These are phyloP conservation scores for Diplodia seriata DNA, from an alignment of 2,329 filamentous ascomycete species.

Conservation along the genomic window DNA sequence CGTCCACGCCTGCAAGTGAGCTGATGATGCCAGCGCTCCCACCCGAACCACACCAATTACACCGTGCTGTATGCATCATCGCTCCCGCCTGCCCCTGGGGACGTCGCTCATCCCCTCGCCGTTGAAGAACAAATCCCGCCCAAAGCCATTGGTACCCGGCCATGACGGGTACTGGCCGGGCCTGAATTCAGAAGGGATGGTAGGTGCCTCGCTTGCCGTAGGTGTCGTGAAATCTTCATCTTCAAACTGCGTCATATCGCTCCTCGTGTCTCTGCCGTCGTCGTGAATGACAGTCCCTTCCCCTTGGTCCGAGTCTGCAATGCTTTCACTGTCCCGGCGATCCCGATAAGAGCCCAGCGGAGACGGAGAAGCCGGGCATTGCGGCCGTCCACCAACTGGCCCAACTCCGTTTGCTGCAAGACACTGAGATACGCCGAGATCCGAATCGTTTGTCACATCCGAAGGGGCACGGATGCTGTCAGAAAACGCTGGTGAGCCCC, in stretches of 20 bases:
- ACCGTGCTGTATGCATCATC: slow-evolving; percentile 1
- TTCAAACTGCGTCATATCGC: slow-evolving; percentile 14
- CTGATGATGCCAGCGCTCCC: slow-evolving; percentile 1
- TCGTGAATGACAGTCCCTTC: slow-evolving; percentile 7
- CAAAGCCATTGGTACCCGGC: slow-evolving; percentile 14
- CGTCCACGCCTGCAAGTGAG: not conserved
- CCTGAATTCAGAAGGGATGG: slow-evolving; percentile 22
- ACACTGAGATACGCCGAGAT: not conserved
- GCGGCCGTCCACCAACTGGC: too few species aligned
- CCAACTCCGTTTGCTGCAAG: not conserved
- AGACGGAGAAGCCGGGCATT: not conserved
- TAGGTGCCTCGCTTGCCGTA: slow-evolving; percentile 14
- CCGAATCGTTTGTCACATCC: not conserved
- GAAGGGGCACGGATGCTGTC: slow-evolving; percentile 13
- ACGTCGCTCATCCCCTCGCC: slow-evolving; percentile 20
- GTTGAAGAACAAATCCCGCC: slow-evolving; percentile 23
- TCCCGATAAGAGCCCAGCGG: not conserved
- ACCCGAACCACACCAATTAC: not conserved
- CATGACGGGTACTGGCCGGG: slow-evolving; percentile 29
- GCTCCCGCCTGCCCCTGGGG: slow-evolving; percentile 8
- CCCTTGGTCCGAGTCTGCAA: slow-evolving; percentile 1
- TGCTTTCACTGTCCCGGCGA: not conserved
- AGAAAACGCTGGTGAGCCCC: not conserved
- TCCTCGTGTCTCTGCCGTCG: slow-evolving; percentile 18
- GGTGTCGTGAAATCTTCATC: slow-evolving; percentile 14